Conservation (phyloP, 75 land plant species). For the Picea glauca region DNA sequence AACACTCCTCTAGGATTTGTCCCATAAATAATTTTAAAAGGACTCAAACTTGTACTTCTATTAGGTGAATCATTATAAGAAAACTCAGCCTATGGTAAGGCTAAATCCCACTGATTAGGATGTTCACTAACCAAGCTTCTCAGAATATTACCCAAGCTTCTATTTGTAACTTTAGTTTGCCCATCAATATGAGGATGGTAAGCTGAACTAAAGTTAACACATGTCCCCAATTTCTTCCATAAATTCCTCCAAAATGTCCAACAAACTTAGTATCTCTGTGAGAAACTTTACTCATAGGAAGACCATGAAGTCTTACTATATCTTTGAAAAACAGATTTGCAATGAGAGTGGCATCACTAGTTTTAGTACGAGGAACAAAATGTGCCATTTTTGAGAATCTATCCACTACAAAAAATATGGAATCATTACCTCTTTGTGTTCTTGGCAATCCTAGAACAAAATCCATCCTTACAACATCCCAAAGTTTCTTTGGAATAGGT, state of each 20-base stretch:
- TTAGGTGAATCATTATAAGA: background rate
- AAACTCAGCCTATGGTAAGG: background rate
- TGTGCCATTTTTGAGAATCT: background rate
- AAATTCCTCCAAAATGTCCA: background rate
- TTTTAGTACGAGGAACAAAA: background rate
- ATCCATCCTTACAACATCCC: background rate
- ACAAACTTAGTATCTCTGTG: background rate
- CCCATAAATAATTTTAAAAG: slow-evolving; percentile 3
- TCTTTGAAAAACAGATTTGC: background rate
- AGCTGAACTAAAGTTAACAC: background rate
- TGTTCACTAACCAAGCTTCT: background rate
- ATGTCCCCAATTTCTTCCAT: background rate
- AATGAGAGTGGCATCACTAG: background rate
- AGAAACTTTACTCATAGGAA: background rate
- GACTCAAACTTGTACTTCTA: background rate
- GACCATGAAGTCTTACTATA: background rate
- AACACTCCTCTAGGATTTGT: background rate
- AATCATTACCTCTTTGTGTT: background rate
- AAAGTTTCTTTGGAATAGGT: background rate
- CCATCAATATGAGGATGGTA: background rate
- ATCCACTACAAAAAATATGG: background rate
- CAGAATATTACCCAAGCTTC: background rate
- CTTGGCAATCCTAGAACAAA: background rate
- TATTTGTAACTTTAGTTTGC: background rate
- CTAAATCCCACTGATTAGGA: background rate